A percentile compares a stretch with the other conserved stretches of the same genome.
Evolutionary conservation across 108 stramenopile genomes (phyloP).

Genomic region (Pseudonitzschia multistriata): DNA sequence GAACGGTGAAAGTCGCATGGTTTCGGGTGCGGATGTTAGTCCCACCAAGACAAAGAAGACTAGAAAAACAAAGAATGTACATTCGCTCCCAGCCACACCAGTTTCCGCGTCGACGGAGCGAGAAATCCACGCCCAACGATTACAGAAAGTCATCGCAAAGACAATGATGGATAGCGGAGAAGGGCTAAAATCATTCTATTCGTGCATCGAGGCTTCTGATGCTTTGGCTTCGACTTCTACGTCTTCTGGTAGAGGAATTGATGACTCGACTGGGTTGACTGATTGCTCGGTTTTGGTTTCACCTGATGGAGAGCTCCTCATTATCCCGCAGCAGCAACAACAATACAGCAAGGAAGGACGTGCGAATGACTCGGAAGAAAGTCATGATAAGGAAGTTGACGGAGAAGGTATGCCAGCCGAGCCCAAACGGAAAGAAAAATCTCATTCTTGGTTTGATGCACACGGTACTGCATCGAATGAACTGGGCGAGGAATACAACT

Average conservation of each 20-base stretch:
- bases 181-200: conserved; percentile 51
- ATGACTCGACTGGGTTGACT: conserved; percentile 27
- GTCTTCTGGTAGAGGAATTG: conserved; percentile 15
- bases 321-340: conserved; percentile 28
- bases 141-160: conserved; percentile 10
- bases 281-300: conserved; percentile 70
- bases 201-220: conserved; percentile 63
- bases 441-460: background rate
- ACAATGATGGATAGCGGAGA: conserved; percentile 16
- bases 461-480: conserved; percentile 13
- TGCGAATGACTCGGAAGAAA: background rate
- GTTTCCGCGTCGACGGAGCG: background rate
- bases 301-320: conserved; percentile 65
- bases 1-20: background rate
- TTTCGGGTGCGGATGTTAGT: background rate
- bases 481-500: conserved; percentile 51
- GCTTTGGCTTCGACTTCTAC: conserved; percentile 44
- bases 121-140: background rate
- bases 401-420: background rate
- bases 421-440: background rate
- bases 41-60: background rate
- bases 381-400: background rate
- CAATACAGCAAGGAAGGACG: background rate
- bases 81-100: background rate
- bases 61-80: background rate